phyloP scores from a whole-genome alignment of 306 rosid genomes.

The Lupinus albus region DNA sequence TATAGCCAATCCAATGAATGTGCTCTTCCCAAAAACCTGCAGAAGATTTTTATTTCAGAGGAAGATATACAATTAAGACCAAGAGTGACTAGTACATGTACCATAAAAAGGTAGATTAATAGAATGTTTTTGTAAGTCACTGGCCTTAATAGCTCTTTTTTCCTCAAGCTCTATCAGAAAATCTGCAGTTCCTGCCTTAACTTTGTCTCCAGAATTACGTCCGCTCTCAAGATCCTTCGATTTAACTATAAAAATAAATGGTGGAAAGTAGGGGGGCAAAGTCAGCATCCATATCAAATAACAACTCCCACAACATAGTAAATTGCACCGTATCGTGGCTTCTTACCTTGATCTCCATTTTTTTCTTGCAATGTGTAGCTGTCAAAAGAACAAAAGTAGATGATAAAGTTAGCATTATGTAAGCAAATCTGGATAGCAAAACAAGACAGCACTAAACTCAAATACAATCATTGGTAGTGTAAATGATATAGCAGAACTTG shows the following conservation, averaged over 20 bases:
- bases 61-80: background rate
- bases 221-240: conserved; percentile 54
- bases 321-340: conserved; percentile 4
- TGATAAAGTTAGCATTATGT: conserved; percentile 24
- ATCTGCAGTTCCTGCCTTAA: conserved; percentile 65
- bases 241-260: conserved; percentile 39
- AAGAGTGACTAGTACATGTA: conserved; percentile 4
- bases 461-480: background rate
- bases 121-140: conserved; percentile 16
- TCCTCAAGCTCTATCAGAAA: conserved; percentile 78
- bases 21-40: conserved; percentile 82
- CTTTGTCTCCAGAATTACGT: conserved; percentile 35
- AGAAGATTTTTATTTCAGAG: conserved; percentile 19
- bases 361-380: conserved; percentile 42
- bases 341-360: conserved; percentile 45
- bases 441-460: conserved; percentile 8
- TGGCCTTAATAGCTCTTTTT: conserved; percentile 76
- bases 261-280: conserved; percentile 20
- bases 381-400: conserved; percentile 33
- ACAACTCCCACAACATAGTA: background rate
- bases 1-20: conserved; percentile 67
- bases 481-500: background rate
- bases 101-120: background rate
- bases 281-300: conserved; percentile 18
- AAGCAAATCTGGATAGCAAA: background rate